Conservation (phyloP, 2,329 filamentous ascomycete species). For the Trichoderma sp. region DNA sequence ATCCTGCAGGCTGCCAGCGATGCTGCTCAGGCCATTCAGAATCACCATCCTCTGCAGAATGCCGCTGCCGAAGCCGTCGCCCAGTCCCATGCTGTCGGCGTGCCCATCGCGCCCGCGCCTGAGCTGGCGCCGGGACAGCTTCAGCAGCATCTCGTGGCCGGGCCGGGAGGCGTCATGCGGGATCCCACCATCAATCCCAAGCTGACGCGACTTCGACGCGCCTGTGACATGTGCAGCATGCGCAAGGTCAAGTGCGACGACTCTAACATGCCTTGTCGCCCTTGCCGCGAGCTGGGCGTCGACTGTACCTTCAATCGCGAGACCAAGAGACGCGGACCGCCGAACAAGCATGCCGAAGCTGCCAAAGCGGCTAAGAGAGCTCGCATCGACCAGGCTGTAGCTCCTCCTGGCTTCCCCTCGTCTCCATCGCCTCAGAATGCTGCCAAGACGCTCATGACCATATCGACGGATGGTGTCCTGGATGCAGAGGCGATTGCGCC, state of each 20-base stretch:
- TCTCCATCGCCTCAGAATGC: slow-evolving; percentile 49
- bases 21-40: slow-evolving; percentile 44
- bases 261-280: slow-evolving; percentile 55
- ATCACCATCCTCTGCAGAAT: slow-evolving; percentile 42
- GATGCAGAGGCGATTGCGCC: slow-evolving; percentile 72
- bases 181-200: slow-evolving; percentile 51
- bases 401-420: slow-evolving; percentile 29
- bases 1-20: slow-evolving; percentile 49
- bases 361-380: slow-evolving; percentile 55
- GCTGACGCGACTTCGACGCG: slow-evolving; percentile 57
- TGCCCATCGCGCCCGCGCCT: slow-evolving; percentile 10
- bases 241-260: slow-evolving; percentile 65
- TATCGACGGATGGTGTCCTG: slow-evolving; percentile 43
- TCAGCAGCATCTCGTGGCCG: slow-evolving; percentile 23
- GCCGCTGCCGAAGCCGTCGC: slow-evolving; percentile 41
- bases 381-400: slow-evolving; percentile 37
- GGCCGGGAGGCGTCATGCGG: slow-evolving; percentile 32
- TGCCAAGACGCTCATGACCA: slow-evolving; percentile 52
- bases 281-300: slow-evolving; percentile 58
- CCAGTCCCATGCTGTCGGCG: slow-evolving; percentile 20
- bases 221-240: slow-evolving; percentile 63
- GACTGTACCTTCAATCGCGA: slow-evolving; percentile 59
- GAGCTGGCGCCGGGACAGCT: slow-evolving; percentile 21
- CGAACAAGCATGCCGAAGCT: slow-evolving; percentile 60
- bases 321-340: slow-evolving; percentile 60